Base-by-base conservation (phyloP, 2,329 filamentous ascomycete species). In the Exophiala viscosa region DNA sequence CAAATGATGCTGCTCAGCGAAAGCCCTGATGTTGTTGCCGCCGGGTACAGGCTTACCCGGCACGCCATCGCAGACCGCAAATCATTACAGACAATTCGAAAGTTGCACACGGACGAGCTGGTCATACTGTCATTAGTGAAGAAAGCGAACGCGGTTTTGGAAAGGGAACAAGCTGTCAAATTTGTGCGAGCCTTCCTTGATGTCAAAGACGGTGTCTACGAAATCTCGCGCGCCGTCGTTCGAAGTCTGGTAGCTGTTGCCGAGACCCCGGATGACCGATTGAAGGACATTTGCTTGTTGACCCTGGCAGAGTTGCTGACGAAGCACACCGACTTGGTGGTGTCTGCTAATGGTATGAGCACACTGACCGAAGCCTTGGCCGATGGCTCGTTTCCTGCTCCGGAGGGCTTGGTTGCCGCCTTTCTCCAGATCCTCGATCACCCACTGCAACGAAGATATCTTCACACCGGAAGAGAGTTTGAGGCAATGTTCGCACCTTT, bases 1-100 rank as follows among this genome's bases (percentile, higher is more conserved):
- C 93, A 99, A 71, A 85, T 89, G 62, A 95, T 99, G 89, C 84
- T 99, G 17, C 76, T 99, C 51, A 96, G 92, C 66, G 92, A 96
- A 62, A 96, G 88, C 68, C 84, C 92, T 60, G 95, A 99, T 73
- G 92, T 97, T 9, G 90, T 96, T 18, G 93, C 93, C 20, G 90
- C 93, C 39, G 93, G 90, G 1, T 99, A 97, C 70, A 82, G 93
- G 58, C 87, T 97, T 71, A 91, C 90, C 54, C 83, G 93, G 68
- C 95, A 97, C 71, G 88, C 92, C 45, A 93, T 99, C 61, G 95
- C 92, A 9, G 93, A 99, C 67, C 79, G 90, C 32, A 85, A 85
- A 42, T 99, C 93, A 2, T 77, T 99, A 18, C 87, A 88, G 67
- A 96, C 86, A 45, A 96, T 99, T 56, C 84, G 92, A 50, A 80